Base-by-base conservation (phyloP, 2,329 filamentous ascomycete species). In the Thelonectria blattea region DNA sequence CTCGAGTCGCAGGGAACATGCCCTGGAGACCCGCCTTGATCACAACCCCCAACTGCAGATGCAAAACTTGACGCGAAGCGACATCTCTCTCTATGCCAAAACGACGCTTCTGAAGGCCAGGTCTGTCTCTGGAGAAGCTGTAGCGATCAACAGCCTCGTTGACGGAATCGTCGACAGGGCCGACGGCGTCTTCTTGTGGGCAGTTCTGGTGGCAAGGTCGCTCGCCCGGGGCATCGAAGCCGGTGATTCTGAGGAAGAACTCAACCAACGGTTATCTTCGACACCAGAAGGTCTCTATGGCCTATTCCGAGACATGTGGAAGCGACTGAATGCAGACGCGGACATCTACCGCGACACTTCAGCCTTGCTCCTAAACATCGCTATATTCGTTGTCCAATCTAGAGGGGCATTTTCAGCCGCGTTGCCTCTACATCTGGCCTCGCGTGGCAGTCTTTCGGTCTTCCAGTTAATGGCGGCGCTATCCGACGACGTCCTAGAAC, bases 171-270 rank as follows among this genome's bases (percentile, higher is more conserved):
- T 52, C n/a, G 4, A n/a, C 2, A 52, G 37, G n/a, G 41, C 55
- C 3, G 17, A 58, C 5, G 59, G 59, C 1, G 55, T 62, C 12
- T 55, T 58, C n/a, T 34, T 62, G 1, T 62, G 59, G 59, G 45
- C 50, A 1, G 37, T 30, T 4, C 14, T 62, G 9, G 59, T 51
- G 3, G 20, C 51, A 2, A 42, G 30, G 8, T 55, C 39, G 22
- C n/a, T 58, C 1, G 18, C n/a, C 9, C 43, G 55, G 34, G 59
- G 55, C 2, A 3, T 62, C 2, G 30, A 50, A 4, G 20, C 41
- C 2, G 51, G 51, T 4, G 56, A 62, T 11, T 14, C 20, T 1
- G 2, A 17, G 10, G 24, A 18, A 1, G 49, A 54, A 8, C 24
- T 62, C 6, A 5, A 39, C 11, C 2, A 12, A 15, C 20, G 59